These are phyloP conservation scores for Candida yuanshanica DNA, from an alignment of 805 yeast species.

Conservation along the genomic window DNA sequence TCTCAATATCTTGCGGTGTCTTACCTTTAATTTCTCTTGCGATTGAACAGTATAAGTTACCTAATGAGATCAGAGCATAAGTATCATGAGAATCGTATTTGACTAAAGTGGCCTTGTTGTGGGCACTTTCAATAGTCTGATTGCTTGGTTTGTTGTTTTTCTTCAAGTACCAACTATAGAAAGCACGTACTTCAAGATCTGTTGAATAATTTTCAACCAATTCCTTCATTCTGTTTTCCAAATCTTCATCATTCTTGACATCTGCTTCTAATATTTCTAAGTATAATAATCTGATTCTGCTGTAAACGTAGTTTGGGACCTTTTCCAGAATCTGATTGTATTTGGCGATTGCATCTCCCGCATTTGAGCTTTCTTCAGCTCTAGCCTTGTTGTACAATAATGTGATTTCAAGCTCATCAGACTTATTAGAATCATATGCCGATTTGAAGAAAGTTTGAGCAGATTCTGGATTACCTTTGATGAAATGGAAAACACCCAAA, in stretches of 20 bases:
- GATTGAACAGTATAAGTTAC: constrained; percentile 75
- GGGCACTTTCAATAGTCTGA: constrained; percentile 62
- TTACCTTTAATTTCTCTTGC: constrained; percentile 66
- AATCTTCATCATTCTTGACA: constrained; percentile 29
- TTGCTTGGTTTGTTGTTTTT: constrained; percentile 43
- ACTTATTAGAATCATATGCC: constrained; percentile 35
- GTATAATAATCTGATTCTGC: constrained; percentile 65
- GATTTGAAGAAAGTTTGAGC: constrained; percentile 51
- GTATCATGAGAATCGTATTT: constrained; percentile 82
- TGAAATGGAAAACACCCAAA: constrained; percentile 75
- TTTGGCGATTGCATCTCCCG: constrained; percentile 18
- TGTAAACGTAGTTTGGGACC: constrained; percentile 69
- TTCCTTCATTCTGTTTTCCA: constrained; percentile 47
- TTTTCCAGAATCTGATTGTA: constrained; percentile 54
- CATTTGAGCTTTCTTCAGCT: constrained; percentile 45
- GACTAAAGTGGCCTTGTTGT: constrained; percentile 79
- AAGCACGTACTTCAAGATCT: constrained; percentile 79
- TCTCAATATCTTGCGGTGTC: constrained; percentile 44
- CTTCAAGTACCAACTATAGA: constrained; percentile 83
- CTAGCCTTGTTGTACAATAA: constrained; percentile 74
- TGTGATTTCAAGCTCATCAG: constrained; percentile 34
- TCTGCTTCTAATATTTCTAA: constrained; percentile 48
- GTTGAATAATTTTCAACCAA: constrained; percentile 50
- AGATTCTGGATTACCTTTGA: constrained; percentile 51
- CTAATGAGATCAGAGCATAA: constrained; percentile 85